A percentile compares a stretch with the other conserved stretches of the same genome.
phyloP scores from a whole-genome alignment of 768 basidiomycete species.

The Ramaria rubella region DNA sequence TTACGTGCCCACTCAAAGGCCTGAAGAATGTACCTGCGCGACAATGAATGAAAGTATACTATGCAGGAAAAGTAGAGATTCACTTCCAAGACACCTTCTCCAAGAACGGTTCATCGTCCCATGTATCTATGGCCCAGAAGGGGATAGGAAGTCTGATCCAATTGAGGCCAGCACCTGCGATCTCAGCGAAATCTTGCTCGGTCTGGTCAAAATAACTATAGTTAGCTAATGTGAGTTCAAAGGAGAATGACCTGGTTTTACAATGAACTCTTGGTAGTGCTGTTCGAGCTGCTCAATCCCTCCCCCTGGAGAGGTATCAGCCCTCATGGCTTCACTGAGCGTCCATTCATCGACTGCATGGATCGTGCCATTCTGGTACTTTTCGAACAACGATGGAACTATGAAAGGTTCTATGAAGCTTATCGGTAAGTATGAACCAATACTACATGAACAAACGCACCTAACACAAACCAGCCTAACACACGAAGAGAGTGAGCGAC shows the following conservation, averaged over 20 bases:
- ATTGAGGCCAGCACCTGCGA: constrained; percentile 83
- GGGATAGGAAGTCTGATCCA: constrained; percentile 77
- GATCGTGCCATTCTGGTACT: constrained; percentile 36
- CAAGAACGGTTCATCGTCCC: constrained; percentile 70
- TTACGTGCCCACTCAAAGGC: constrained; percentile 80
- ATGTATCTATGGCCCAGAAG: constrained; percentile 81
- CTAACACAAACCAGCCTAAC: constrained; percentile 3
- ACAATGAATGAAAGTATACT: constrained; percentile 5
- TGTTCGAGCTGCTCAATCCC: constrained; percentile 60
- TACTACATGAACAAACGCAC: too few species aligned
- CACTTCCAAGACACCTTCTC: constrained; percentile 69
- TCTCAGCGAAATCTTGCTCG: constrained; percentile 82
- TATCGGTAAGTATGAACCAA: constrained; percentile 43
- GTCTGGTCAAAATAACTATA: constrained; percentile 41
- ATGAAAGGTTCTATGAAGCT: constrained; percentile 80
- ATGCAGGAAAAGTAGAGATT: constrained; percentile 16
- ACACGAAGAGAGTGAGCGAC: not conserved
- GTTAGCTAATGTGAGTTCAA: constrained; percentile 1
- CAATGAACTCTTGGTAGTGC: constrained; percentile 81
- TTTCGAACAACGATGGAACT: constrained; percentile 53
- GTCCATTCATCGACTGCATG: constrained; percentile 59
- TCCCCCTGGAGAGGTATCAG: constrained; percentile 50
- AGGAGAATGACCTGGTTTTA: constrained; percentile 33
- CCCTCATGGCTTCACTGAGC: constrained; percentile 57
- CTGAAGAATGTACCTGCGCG: constrained; percentile 59